A percentile compares a stretch with the other conserved stretches of the same genome.
These are phyloP conservation scores for Candida mattraensis DNA, from an alignment of 805 yeast species.

Conservation along the genomic window DNA sequence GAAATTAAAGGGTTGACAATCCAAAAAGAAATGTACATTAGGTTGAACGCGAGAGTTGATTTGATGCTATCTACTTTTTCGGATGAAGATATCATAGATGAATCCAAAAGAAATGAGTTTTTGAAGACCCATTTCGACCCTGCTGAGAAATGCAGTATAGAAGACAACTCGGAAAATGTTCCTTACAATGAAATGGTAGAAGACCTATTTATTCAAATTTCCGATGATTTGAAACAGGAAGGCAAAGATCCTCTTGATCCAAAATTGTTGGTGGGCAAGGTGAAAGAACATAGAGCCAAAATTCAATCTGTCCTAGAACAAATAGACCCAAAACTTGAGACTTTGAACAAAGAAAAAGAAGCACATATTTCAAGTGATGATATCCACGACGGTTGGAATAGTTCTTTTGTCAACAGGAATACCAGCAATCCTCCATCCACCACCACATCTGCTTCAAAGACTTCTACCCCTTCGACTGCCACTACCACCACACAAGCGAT, in stretches of 20 bases:
- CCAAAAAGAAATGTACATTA: constrained; percentile 78
- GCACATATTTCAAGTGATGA: constrained; percentile 86
- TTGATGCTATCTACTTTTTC: constrained; percentile 47
- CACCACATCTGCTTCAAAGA: constrained; percentile 15
- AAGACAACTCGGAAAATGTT: constrained; percentile 44
- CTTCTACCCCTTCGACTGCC: constrained; percentile 12
- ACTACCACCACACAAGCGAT: constrained; percentile 28
- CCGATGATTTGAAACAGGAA: constrained; percentile 53
- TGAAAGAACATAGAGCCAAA: constrained; percentile 64
- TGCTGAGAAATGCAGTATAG: constrained; percentile 48
- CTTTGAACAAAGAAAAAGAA: constrained; percentile 68
- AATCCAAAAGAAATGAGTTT: constrained; percentile 37
- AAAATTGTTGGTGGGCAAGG: constrained; percentile 38
- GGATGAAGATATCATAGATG: constrained; percentile 37
- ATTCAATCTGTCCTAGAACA: constrained; percentile 64
- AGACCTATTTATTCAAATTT: constrained; percentile 78
- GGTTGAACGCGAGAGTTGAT: constrained; percentile 73
- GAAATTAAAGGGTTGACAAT: constrained; percentile 75
- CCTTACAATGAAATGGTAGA: constrained; percentile 92
- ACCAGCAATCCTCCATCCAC: constrained; percentile 21
- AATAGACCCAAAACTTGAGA: constrained; percentile 65
- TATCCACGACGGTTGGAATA: constrained; percentile 87
- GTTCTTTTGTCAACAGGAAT: constrained; percentile 69
- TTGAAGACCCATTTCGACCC: constrained; percentile 56
- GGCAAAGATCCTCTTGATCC: constrained; percentile 46